Percentiles rank a stretch among this genome's conserved stretches.
These are phyloP conservation scores for Cryphonectria carpinicola DNA, from an alignment of 2,329 filamentous ascomycete species.

Conservation along the genomic window DNA sequence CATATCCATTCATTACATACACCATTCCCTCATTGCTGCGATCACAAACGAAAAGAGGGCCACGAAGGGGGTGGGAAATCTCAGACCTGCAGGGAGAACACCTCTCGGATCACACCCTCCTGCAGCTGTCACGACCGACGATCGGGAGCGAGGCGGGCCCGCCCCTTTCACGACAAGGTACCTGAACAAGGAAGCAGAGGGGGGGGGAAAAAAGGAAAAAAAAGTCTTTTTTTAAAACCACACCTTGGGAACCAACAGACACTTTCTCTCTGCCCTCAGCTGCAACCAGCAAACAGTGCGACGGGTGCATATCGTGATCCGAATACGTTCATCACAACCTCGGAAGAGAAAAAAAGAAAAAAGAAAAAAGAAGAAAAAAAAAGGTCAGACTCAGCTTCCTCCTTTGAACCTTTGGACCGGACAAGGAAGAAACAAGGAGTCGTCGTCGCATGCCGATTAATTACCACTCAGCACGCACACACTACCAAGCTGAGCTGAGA, in stretches of 20 bases:
- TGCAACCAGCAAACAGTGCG: not conserved
- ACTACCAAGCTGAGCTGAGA: not conserved
- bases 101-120: conserved; percentile 2
- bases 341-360: not conserved
- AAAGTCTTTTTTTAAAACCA: not conserved
- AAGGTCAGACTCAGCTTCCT: not conserved
- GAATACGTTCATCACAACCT: not conserved
- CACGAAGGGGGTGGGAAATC: not conserved
- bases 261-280: not conserved
- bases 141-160: conserved; percentile 6
- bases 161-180: not conserved
- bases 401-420: not conserved
- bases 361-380: not conserved
- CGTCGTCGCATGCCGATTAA: not conserved
- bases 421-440: not conserved
- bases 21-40: not conserved
- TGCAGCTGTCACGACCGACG: conserved; percentile 15
- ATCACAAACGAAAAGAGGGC: not conserved
- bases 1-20: not conserved
- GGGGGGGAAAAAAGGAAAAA: not conserved
- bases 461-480: not conserved
- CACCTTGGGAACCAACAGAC: not conserved
- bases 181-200: not conserved
- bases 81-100: conserved; percentile 2
- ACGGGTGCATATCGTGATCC: not conserved